Base-by-base conservation (phyloP, 257 asterid species). In the Nicotiana benthamiana region DNA sequence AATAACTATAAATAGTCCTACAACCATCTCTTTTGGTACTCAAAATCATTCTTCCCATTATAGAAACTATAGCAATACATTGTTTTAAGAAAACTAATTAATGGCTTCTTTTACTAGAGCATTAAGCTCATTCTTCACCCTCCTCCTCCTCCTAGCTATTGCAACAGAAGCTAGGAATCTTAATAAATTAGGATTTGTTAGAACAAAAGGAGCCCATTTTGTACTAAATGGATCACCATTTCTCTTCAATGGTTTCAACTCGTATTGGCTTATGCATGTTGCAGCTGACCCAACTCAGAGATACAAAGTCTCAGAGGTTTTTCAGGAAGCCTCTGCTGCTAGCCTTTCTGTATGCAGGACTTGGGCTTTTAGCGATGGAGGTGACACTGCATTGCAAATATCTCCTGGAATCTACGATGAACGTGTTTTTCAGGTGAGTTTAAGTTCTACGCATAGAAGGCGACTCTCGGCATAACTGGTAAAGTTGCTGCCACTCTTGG, bases 211-310 rank as follows among this genome's bases (percentile, higher is more conserved):
- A 36, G 77, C 86, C 1, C 87, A 76, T 6, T 87, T 89, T 76
- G 46, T 82, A 12, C 46, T 83, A 9, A 36, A 87, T 56, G 83
- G 88, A 6, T 79, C 86, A 0, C 84, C 89, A 0, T 85, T 88
- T 77, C 57, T 81, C 0, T 88, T 89, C 57, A 89, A 85, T 79
- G 93, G 93, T 57, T 89, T 87, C 85, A 89, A 89, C 80, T 84
- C 93, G 18, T 89, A 89, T 26, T 89, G 91, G 93, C 84, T 89
- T 85, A 89, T 89, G 93, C 83, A 79, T 59, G 80, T 89, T 48
- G 90, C 91, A 13, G 77, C 85, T 9, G 81, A 89, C 12, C 91
- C 89, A 11, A 61, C 80, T 43, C 75, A 89, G 32, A 83, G 91
- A 61, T 24, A 86, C 61, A 90, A 86, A 67, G 77, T 90, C 53